Evolutionary conservation across 2,329 filamentous ascomycete genomes (phyloP), one percentile per base, ranked within the genome.

Genomic region (Pseudocercospora musae): DNA sequence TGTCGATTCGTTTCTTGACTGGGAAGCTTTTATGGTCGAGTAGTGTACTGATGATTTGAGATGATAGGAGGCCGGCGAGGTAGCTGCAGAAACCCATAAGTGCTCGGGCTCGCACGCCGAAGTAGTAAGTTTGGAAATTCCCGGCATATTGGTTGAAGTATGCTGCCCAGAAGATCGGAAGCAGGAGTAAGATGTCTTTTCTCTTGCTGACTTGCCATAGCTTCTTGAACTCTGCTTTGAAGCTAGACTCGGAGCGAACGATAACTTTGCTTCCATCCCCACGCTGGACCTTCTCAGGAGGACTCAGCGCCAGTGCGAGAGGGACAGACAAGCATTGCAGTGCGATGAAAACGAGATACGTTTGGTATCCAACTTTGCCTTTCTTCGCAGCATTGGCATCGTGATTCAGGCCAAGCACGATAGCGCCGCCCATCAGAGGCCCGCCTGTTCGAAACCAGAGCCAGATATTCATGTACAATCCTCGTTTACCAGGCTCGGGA

Each of bases 41-140:
- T 40, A 80, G 74, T 23, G 70, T 71, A 58, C 78, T 79, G 54
- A 83, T 81, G 11, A 80, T 65, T 58, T 79, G 76, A 0, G 79
- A 81, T 0, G 79, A 79, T 0, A 82, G 60, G 1, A 83, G 74
- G 1, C 74, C 76, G 4, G 74, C 72, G 56, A 79, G 76, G 62
- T 79, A 78, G 37, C 68, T 72, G 63, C 81, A 74, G 57, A 82
- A 80, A 2, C 79, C 80, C 15, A 81, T 82, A 2, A 82, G 67
- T 1, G 79, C 80, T 21, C 80, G 78, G 0, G 79, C 79, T 2
- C 80, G 75, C 3, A 82, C 76, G 23, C 77, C 77, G 31, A 80
- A 80, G 62, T 80, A 80, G 63, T 80, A 83, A 6, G 80, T 77
- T 58, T 82, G 77, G 64, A 83, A 84, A 66, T 83, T 82, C 54